Evolutionary conservation across 768 basidiomycete genomes (phyloP), one percentile per base, ranked within the genome.

Genomic region (Hebeloma cylindrosporum): DNA sequence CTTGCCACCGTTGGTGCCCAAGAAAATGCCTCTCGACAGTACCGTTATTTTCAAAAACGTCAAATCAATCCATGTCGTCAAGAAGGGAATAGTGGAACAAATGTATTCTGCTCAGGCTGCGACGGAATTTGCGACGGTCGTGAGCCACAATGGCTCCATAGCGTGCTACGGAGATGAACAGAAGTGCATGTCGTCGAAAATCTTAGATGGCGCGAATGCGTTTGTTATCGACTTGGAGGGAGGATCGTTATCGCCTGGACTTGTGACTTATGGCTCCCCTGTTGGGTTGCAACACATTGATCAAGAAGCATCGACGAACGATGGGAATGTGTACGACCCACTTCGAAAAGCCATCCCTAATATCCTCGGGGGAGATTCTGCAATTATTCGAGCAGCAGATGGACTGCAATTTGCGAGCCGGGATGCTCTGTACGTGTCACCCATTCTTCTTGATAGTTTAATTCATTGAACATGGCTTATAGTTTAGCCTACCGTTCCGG

Each of bases 271-370:
- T 50, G 91, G 91, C 1, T 75, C 84, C 18, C 71, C 77, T 8
- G 62, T 94, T 6, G 91, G 90, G 1, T 59, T 90, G 41, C 72
- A 78, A 43, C 80, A 87, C 53, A 91, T 93, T 20, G 59, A 69
- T 22, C 62, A 71, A 35, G 92, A 93, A 61, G 64, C 73, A 8
- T 80, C 80, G 2, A 92, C 89, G 0, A 76, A 69, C 29, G 88
- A 93, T 59, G 91, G 90, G 2, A 45, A 54, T 1, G 70, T 80
- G 7, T 72, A 70, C 39, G 85, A 85, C 48, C 76, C 84, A 21
- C 59, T 83, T 23, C 50, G 48, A n/a, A 60, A 65, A 29, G 50
- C 60, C 17, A 59, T 78, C 42, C 82, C 83, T 2, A 54, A 59
- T 20, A 63, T 86, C 21, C 36, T 82, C 5, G 77, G 74, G 14